phyloP scores from a whole-genome alignment of 129 eudicot genomes.

The Tanacetum coccineum region DNA sequence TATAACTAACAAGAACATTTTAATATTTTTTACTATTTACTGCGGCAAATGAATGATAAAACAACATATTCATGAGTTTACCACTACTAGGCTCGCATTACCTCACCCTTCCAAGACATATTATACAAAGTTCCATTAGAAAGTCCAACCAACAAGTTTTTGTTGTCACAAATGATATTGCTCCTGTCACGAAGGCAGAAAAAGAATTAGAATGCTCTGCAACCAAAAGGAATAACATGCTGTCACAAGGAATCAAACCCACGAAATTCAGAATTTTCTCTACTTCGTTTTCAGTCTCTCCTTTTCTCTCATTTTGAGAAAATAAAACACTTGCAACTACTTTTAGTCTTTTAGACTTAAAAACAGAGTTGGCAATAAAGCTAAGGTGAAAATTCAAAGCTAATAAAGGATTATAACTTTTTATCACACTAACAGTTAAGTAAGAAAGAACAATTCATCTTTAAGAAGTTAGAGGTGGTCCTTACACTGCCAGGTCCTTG shows the following conservation, averaged over 20 bases:
- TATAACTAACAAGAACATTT: neutral
- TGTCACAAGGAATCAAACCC: conserved; percentile 5
- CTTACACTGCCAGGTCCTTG: conserved; percentile 61
- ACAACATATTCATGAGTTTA: conserved; percentile 4
- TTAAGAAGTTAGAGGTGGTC: conserved; percentile 19
- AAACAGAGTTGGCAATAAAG: conserved; percentile 1
- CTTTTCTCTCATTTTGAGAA: too few relatives aligned
- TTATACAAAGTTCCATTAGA: conserved; percentile 85
- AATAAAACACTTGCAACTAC: conserved; percentile 14
- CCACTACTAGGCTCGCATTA: conserved; percentile 34
- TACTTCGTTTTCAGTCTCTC: neutral
- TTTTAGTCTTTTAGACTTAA: conserved; percentile 24
- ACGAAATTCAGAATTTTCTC: conserved; percentile 4
- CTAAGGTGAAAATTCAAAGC: conserved; percentile 1
- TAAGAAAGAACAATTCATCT: conserved; percentile 6
- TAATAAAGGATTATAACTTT: neutral
- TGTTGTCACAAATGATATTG: conserved; percentile 81
- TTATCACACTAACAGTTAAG: neutral
- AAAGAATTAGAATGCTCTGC: conserved; percentile 8
- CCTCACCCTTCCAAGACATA: conserved; percentile 99
- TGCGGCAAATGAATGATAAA: neutral
- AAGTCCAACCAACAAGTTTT: conserved; percentile 80
- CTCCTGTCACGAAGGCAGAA: conserved; percentile 58
- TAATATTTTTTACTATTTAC: conserved; percentile 2
- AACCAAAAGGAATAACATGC: neutral